A percentile compares a stretch with the other conserved stretches of the same genome.
Evolutionary conservation across 257 asterid species (phyloP).

Genomic region (Forsythia viridissima): DNA sequence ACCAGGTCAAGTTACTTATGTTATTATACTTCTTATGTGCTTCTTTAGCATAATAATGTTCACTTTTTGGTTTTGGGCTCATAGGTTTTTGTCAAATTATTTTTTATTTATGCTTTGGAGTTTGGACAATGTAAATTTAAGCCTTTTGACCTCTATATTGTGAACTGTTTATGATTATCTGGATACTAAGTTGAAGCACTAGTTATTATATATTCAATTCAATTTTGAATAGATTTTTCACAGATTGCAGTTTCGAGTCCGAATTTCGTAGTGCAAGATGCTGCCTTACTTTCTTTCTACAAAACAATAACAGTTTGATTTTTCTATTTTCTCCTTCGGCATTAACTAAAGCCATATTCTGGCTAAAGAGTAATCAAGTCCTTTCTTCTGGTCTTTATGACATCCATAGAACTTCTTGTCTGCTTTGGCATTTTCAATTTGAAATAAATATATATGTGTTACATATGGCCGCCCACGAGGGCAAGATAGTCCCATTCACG

Average conservation of each 20-base stretch:
- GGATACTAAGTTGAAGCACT: not conserved
- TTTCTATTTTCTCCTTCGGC: not conserved
- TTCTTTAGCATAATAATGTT: constrained; percentile 10
- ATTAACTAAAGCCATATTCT: not conserved
- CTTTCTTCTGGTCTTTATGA: not conserved
- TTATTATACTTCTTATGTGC: not conserved
- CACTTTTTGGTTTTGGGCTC: not conserved
- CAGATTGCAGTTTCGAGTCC: not conserved
- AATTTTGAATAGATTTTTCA: not conserved
- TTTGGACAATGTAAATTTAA: not conserved
- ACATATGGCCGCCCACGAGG: too few species aligned
- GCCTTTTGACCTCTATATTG: constrained; percentile 7
- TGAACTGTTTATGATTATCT: not conserved
- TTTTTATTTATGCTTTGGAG: not conserved
- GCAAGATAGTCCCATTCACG: too few species aligned
- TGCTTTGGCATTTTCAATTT: not conserved
- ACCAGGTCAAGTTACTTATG: constrained; percentile 40
- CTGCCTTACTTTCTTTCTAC: not conserved
- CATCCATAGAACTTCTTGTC: not conserved
- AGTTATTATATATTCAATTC: not conserved
- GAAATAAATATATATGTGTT: not conserved
- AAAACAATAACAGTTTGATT: not conserved
- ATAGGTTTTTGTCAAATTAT: not conserved
- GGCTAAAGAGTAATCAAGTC: not conserved
- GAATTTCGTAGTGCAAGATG: not conserved